Conservation (phyloP, 768 basidiomycete genomes). For the Tylopilus balloui region DNA sequence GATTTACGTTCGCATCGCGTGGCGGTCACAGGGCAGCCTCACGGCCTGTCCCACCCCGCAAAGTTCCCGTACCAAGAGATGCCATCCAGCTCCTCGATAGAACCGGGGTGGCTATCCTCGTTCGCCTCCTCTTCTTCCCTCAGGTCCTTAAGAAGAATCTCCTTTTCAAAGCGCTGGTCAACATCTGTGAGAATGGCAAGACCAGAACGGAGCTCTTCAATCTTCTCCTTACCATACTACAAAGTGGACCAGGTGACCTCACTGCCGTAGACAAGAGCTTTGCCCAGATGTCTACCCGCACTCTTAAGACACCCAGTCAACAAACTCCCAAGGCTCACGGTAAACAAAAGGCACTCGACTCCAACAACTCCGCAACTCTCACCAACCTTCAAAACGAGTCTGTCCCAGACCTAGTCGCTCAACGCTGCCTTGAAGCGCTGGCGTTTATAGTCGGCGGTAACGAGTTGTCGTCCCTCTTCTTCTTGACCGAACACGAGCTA, state of each 20-base stretch:
- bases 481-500: constrained; percentile 93
- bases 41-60: constrained; percentile 38
- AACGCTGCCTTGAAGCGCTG: constrained; percentile 90
- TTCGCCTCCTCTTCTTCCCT: constrained; percentile 94
- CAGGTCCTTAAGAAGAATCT: constrained; percentile 82
- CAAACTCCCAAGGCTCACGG: constrained; percentile 46
- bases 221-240: constrained; percentile 86
- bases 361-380: constrained; percentile 44
- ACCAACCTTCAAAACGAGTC: constrained; percentile 65
- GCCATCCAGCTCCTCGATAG: constrained; percentile 93
- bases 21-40: constrained; percentile 26
- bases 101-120: constrained; percentile 78
- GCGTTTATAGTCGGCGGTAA: constrained; percentile 84
- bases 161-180: constrained; percentile 86
- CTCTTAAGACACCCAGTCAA: constrained; percentile 45
- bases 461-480: constrained; percentile 82
- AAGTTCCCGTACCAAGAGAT: constrained; percentile 63
- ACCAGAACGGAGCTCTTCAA: constrained; percentile 93
- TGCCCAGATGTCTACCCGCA: constrained; percentile 80
- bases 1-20: constrained; percentile 30
- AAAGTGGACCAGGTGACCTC: constrained; percentile 92
- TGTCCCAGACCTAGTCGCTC: constrained; percentile 89
- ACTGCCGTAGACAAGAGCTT: constrained; percentile 91
- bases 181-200: constrained; percentile 92
- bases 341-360: constrained; percentile 67